Base-by-base conservation (phyloP, 106 monocot genomes). In the Dactylorhiza incarnata region DNA sequence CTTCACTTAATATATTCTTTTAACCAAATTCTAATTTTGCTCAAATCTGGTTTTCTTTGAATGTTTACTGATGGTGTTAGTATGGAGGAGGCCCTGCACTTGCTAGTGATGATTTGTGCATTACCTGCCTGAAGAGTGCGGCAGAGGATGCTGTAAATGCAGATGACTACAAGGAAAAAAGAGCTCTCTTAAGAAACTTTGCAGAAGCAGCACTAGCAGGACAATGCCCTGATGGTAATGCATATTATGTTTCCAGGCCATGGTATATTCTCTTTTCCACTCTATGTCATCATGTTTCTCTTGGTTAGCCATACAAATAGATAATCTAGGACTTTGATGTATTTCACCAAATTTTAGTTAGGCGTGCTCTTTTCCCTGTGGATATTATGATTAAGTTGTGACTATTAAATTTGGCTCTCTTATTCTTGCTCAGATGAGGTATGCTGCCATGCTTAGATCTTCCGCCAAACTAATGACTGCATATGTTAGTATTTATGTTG, bases 131-230 rank as follows among this genome's bases (percentile, higher is more conserved):
- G 22, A 97, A 83, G 75, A 79, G 85, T 49, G 84, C 55, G 45
- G 96, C 93, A 5, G 82, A 78, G 56, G 80, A 48, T 78, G 76
- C 89, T 67, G 91, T 91, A 74, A 86, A 74, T 68, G 88, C 89
- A 9, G 85, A 87, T 82, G 86, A 92, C 49, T 97, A 93, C 78
- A 87, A 91, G 63, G 91, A 85, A 75, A 72, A 84, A 79, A 93
- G 87, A 75, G 86, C 87, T 78, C 87, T 89, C 48, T 81, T 97
- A 47, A 87, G 80, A 77, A 77, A 85, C 71, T 50, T 91, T 46
- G 96, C 93, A 79, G 91, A 91, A 80, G 87, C 86, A 77, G 87
- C 93, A 3, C 77, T 94, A 81, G 83, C 91, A 51, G 96, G 93
- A 83, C 85, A 86, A 17, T 74, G 71, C 52, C 62, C 78, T 49